Evolutionary conservation across 2,329 filamentous ascomycete species (phyloP).

Genomic region (Scedosporium dehoogii): DNA sequence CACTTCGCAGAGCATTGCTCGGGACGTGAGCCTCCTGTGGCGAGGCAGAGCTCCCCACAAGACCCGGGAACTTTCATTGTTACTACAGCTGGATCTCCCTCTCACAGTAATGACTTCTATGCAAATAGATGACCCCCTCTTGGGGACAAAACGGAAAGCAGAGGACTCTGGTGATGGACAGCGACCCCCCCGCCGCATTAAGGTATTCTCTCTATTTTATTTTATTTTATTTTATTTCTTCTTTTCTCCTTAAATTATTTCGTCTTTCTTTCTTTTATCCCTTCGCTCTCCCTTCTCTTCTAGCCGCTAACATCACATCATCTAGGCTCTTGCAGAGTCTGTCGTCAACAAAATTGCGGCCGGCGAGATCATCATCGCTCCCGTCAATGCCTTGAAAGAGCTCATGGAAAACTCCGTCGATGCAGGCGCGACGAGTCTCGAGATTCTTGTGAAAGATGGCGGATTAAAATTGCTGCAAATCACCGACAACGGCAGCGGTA

Average conservation of each 20-base stretch:
- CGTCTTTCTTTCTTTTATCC: background rate
- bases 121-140: constrained; percentile 28
- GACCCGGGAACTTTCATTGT: no score
- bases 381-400: constrained; percentile 92
- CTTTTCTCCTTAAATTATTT: background rate
- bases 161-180: constrained; percentile 25
- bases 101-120: constrained; percentile 16
- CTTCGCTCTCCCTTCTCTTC: background rate
- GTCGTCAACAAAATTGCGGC: constrained; percentile 98
- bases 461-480: constrained; percentile 93
- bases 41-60: no score
- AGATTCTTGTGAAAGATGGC: constrained; percentile 88
- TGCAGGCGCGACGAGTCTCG: constrained; percentile 84
- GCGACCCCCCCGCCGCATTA: constrained; percentile 36
- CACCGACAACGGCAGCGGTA: constrained; percentile 93
- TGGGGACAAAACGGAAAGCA: constrained; percentile 41
- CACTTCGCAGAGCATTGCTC: no score
- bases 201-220: constrained; percentile 21
- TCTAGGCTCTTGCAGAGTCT: constrained; percentile 72
- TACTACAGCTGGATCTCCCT: no score
- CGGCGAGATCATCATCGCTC: constrained; percentile 95
- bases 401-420: constrained; percentile 96
- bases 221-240: background rate
- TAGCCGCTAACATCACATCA: background rate
- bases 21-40: no score